Base-by-base conservation (phyloP, 176 grass and related monocot species). In the Oryza australiensis region DNA sequence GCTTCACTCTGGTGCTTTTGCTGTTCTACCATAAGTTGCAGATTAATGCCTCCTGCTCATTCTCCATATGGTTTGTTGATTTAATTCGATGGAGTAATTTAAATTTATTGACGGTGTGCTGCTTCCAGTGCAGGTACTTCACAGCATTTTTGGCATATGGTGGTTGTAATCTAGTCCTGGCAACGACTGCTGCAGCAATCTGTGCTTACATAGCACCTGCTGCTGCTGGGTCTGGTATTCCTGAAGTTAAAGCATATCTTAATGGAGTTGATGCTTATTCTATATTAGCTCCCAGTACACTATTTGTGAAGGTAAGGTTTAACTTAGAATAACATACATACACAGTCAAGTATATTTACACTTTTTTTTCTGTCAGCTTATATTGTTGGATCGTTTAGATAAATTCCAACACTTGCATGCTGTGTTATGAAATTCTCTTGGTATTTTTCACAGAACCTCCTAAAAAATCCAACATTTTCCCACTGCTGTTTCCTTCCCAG, bases 191-290 rank as follows among this genome's bases (percentile, higher is more conserved):
- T 64, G 89, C 97, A 43, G 91, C 91, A 18, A 85, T 99, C 37
- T 95, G 97, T 37, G 93, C 93, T 88, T 99, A 95, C 38, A 89
- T 99, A 82, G 91, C 93, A 80, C 97, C 97, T 32, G 93, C 97
- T 82, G 97, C 97, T 85, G 97, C 97, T 72, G 97, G 97, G 1
- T 95, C 97, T 66, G 96, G 93, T 26, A 99, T 99, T 35, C 97
- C 97, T 63, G 97, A 99, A 95, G 93, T 99, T 53, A 99, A 99
- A 73, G 97, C 97, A 24, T 99, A 99, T 82, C 97, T 99, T 62
- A 99, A 99, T 77, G 97, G 97, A 81, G 77, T 99, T 72, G 93
- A 99, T 79, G 77, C 97, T 46, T 90, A 95, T 68, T 91, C 93
- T 69, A 99, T 99, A 80, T 84, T 99, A 82, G 97, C 93, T 91